Evolutionary conservation across 2,329 filamentous ascomycete species (phyloP).

Genomic region (Calonectria pteridis): DNA sequence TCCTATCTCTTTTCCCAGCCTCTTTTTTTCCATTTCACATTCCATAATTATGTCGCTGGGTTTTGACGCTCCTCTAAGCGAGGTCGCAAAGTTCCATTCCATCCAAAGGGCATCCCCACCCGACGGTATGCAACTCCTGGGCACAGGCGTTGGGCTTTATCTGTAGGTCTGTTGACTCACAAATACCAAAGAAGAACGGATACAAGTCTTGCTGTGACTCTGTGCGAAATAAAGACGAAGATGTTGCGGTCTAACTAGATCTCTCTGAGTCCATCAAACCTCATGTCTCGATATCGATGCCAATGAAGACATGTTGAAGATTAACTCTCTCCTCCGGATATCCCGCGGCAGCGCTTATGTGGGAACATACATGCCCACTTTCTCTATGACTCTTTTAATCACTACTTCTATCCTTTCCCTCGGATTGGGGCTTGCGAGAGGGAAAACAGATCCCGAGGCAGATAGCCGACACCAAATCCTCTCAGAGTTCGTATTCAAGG

Average conservation of each 20-base stretch:
- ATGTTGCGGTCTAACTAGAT: neutral
- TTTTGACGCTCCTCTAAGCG: neutral
- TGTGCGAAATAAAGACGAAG: neutral
- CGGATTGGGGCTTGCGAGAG: neutral
- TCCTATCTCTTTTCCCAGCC: neutral
- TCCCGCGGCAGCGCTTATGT: neutral
- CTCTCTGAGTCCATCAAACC: neutral
- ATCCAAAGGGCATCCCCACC: neutral
- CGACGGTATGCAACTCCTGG: neutral
- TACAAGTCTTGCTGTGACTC: neutral
- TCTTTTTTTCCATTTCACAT: neutral
- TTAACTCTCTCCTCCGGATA: neutral
- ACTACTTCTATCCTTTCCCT: neutral
- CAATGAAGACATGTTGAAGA: neutral
- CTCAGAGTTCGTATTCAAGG: neutral
- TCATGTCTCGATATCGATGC: neutral
- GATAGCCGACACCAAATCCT: neutral
- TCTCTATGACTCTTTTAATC: neutral
- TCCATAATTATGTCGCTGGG: neutral
- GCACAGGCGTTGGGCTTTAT: neutral
- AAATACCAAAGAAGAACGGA: too few relatives aligned
- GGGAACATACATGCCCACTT: neutral
- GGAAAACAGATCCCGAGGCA: neutral
- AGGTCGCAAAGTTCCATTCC: neutral
- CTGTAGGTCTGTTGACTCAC: too few relatives aligned